These are phyloP conservation scores for Taiozyma onychis DNA, from an alignment of 1,139 yeast species.

Conservation along the genomic window DNA sequence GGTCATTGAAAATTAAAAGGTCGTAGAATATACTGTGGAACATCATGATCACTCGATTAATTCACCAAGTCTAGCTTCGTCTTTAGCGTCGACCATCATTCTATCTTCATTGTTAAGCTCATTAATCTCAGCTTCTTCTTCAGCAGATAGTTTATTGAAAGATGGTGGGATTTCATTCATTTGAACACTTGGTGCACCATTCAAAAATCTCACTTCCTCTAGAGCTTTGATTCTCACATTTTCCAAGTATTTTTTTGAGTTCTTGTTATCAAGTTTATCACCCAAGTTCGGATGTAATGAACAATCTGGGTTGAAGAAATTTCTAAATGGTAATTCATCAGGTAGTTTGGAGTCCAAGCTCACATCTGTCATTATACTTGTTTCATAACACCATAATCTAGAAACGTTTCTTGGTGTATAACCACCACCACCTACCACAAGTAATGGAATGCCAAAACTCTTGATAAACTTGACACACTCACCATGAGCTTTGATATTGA, in stretches of 20 bases:
- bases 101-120: slow-evolving; percentile 18
- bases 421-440: slow-evolving; percentile 97
- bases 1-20: background rate
- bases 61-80: slow-evolving; percentile 26
- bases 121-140: slow-evolving; percentile 22
- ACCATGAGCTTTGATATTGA: slow-evolving; percentile 89
- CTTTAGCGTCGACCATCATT: slow-evolving; percentile 23
- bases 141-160: slow-evolving; percentile 17
- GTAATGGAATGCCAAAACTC: slow-evolving; percentile 80
- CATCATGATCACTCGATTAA: slow-evolving; percentile 7
- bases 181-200: slow-evolving; percentile 92
- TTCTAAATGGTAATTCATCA: slow-evolving; percentile 70
- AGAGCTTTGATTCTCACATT: slow-evolving; percentile 68
- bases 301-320: slow-evolving; percentile 90
- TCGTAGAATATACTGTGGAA: background rate
- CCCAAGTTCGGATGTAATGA: slow-evolving; percentile 86
- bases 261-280: slow-evolving; percentile 84
- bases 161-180: slow-evolving; percentile 51
- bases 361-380: slow-evolving; percentile 78
- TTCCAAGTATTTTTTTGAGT: slow-evolving; percentile 78
- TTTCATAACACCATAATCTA: slow-evolving; percentile 92
- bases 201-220: slow-evolving; percentile 76
- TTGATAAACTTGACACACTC: slow-evolving; percentile 87
- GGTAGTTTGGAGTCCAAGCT: slow-evolving; percentile 75
- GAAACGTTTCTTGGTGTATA: slow-evolving; percentile 95